Conservation (phyloP, 768 basidiomycete genomes). For the Agaricus sinodeliciosus region DNA sequence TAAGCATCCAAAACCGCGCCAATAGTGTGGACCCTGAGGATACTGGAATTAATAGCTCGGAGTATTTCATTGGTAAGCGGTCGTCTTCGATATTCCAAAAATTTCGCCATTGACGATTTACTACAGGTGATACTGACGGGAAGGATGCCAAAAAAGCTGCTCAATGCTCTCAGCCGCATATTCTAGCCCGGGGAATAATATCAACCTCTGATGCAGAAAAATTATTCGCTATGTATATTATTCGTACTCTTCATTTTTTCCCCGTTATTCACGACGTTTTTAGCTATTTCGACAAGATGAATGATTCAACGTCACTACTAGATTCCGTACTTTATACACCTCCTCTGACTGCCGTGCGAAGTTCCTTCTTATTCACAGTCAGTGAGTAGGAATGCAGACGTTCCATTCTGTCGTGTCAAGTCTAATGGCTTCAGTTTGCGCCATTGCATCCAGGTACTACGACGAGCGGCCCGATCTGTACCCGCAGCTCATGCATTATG, state of each 20-base stretch:
- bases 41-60: slow-evolving; percentile 58
- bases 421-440: slow-evolving; percentile 54
- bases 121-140: background rate
- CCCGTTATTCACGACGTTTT: slow-evolving; percentile 2
- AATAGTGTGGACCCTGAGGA: slow-evolving; percentile 31
- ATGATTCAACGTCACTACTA: slow-evolving; percentile 68
- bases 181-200: slow-evolving; percentile 58
- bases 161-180: slow-evolving; percentile 53
- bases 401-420: background rate
- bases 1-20: slow-evolving; percentile 40
- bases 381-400: slow-evolving; percentile 41
- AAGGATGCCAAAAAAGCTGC: slow-evolving; percentile 25
- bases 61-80: slow-evolving; percentile 65
- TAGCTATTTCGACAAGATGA: slow-evolving; percentile 77
- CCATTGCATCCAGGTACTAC: slow-evolving; percentile 81
- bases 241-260: background rate
- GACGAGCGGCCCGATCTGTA: slow-evolving; percentile 65
- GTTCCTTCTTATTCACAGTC: slow-evolving; percentile 89
- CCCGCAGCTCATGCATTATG: slow-evolving; percentile 62
- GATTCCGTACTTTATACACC: slow-evolving; percentile 84
- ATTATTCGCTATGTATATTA: slow-evolving; percentile 61
- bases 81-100: background rate
- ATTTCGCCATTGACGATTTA: background rate
- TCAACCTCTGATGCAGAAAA: slow-evolving; percentile 60
- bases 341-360: slow-evolving; percentile 71